Base-by-base conservation (phyloP, 768 basidiomycete species). In the Russula sp. region DNA sequence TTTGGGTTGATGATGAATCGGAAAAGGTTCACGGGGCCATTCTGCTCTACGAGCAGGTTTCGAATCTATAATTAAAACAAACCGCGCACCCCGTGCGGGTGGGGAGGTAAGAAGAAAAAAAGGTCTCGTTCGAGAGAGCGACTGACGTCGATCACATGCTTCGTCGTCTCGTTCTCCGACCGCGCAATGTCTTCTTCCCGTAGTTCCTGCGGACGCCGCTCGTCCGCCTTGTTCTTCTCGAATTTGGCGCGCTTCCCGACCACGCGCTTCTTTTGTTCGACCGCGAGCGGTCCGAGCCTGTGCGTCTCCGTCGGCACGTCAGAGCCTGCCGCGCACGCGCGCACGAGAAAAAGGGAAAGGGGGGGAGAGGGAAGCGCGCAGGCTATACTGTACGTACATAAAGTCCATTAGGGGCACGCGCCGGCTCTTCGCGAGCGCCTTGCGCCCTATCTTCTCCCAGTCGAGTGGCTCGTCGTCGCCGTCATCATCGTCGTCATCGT, bases 231-330 rank as follows among this genome's bases (percentile, higher is more conserved):
- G 62, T 84, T 83, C 71, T 88, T 88, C 70, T 92, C 87, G 13
- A 88, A 77, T 67, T 80, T 87, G 9, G 84, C 78, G 4, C 91
- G 83, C 66, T 86, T 88, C 1, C 70, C 75, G 0, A 77, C 69
- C 4, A 73, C 75, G 4, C 93, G 81, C 70, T 89, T 88, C 75
- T 92, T 97, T 71, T 87, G 87, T 72, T 95, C 91, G 37, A 92
- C 79, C 0, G 86, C 86, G 13, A 99, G 78, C 20, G 97, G 96
- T 1, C 97, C 97, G 31, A 94, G 80, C 94, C 96, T 98, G 63
- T 34, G n/a, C 16, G 7, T 39, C 52, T 45, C 56, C 57, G 61
- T 18, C 34, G 16, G 9, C 42, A 70, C 58, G 11, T 70, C 68
- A 72, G 66, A 55, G 54, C 37, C 7, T 11, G 13, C 31, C 11